Conservation (phyloP, 352 stramenopile genomes). For the Phytopythium sindhum region DNA sequence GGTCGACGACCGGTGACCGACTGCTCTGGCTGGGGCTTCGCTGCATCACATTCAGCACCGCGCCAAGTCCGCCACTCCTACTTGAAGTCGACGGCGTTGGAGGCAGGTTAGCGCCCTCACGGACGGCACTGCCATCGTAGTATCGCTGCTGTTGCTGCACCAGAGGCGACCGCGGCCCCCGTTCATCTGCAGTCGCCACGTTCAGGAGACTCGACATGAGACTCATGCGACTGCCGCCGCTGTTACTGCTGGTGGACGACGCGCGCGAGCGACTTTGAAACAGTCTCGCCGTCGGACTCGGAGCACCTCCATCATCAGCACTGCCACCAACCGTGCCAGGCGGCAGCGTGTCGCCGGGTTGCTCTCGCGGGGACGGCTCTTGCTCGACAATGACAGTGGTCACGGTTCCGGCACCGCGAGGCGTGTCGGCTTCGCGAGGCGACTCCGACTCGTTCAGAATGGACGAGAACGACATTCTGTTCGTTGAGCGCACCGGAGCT, state of each 20-base stretch:
- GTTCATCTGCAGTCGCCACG: slow-evolving; percentile 53
- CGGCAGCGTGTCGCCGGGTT: neutral
- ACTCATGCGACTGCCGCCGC: slow-evolving; percentile 50
- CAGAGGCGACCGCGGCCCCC: slow-evolving; percentile 35
- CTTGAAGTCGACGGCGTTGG: slow-evolving; percentile 10
- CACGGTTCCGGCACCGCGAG: slow-evolving; percentile 30
- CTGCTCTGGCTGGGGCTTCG: neutral
- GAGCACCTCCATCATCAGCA: slow-evolving; percentile 10
- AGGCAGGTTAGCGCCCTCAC: slow-evolving; percentile 10
- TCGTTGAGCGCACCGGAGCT: slow-evolving; percentile 16
- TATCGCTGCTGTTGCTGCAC: slow-evolving; percentile 40
- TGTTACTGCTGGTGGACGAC: slow-evolving; percentile 11
- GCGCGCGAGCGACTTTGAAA: slow-evolving; percentile 31
- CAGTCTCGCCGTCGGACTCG: slow-evolving; percentile 60
- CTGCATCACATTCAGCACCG: slow-evolving; percentile 28
- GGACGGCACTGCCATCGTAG: slow-evolving; percentile 25
- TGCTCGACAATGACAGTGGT: slow-evolving; percentile 24
- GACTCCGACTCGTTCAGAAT: slow-evolving; percentile 86
- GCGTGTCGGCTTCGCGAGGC: slow-evolving; percentile 43
- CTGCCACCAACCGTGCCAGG: neutral
- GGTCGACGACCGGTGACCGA: neutral
- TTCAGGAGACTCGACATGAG: slow-evolving; percentile 82
- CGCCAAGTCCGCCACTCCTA: slow-evolving; percentile 9
- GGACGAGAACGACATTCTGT: slow-evolving; percentile 88
- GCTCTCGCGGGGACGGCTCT: slow-evolving; percentile 28